These are phyloP conservation scores for Fusarium neocosmosporiellum DNA, from an alignment of 2,329 filamentous ascomycete species.

Conservation along the genomic window DNA sequence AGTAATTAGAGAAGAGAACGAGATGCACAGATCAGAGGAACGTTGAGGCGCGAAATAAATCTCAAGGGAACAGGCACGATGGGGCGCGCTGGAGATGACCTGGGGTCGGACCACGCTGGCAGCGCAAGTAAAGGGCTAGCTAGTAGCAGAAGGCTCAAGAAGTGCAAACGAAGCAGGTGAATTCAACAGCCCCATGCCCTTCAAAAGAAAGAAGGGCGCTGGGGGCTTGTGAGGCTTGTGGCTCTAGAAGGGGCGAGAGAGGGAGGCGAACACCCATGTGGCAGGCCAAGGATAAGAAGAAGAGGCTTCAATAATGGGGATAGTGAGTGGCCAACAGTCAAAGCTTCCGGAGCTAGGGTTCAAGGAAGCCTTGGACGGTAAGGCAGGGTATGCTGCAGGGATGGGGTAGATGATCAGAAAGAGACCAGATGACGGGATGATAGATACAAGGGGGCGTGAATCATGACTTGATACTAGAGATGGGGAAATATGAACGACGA, in stretches of 20 bases:
- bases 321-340: slow-evolving; percentile 38
- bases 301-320: slow-evolving; percentile 34
- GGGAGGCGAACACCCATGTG: slow-evolving; percentile 28
- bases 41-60: background rate
- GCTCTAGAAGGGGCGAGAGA: slow-evolving; percentile 25
- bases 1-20: slow-evolving; percentile 3
- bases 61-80: background rate
- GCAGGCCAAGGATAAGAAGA: slow-evolving; percentile 27
- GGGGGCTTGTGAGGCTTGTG: slow-evolving; percentile 26
- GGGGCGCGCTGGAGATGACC: slow-evolving; percentile 1
- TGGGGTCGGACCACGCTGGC: slow-evolving; percentile 6
- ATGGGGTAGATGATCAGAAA: slow-evolving; percentile 31
- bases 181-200: slow-evolving; percentile 22
- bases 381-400: slow-evolving; percentile 31
- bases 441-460: slow-evolving; percentile 37
- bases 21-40: background rate
- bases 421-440: slow-evolving; percentile 32
- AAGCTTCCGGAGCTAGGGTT: slow-evolving; percentile 40
- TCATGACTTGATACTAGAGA: slow-evolving; percentile 27
- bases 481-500: slow-evolving; percentile 41
- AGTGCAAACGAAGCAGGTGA: slow-evolving; percentile 26
- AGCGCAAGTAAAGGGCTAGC: slow-evolving; percentile 18
- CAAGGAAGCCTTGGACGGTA: slow-evolving; percentile 32
- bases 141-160: slow-evolving; percentile 10
- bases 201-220: slow-evolving; percentile 28